These are phyloP conservation scores for Chlorella sp. DNA, from an alignment of 139 green algal genomes.

Conservation along the genomic window DNA sequence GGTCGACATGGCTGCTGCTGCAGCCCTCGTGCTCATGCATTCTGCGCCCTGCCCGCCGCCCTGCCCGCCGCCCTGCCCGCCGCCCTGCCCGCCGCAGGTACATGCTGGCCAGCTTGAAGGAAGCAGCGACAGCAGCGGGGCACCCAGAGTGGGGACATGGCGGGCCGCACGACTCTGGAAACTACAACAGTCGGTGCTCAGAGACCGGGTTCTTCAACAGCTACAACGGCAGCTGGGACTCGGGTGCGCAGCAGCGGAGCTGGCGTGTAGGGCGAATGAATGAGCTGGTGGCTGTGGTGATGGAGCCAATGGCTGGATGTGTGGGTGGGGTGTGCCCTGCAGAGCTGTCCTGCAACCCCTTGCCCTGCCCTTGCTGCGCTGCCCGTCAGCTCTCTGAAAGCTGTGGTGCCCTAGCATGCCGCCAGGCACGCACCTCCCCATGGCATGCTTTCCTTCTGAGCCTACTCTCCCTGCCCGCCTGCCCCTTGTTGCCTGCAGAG, in stretches of 20 bases:
- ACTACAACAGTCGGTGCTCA: conserved; percentile 90
- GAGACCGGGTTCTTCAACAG: conserved; percentile 95
- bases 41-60: not conserved
- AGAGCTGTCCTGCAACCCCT: not conserved
- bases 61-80: no score
- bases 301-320: no score
- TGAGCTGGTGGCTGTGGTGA: not conserved
- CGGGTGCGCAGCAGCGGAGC: conserved; percentile 10
- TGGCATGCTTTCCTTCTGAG: not conserved
- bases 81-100: conserved; percentile 60
- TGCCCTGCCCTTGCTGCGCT: not conserved
- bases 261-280: not conserved
- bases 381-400: not conserved
- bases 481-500: conserved; percentile 18
- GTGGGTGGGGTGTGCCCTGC: not conserved
- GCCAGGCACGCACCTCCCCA: not conserved
- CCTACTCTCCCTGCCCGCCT: not conserved
- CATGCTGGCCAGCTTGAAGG: conserved; percentile 88
- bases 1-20: not conserved
- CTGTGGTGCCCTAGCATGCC: not conserved
- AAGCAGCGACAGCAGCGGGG: conserved; percentile 71
- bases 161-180: conserved; percentile 92
- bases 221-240: conserved; percentile 85
- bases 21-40: not conserved
- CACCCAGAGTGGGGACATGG: conserved; percentile 89